Evolutionary conservation across 345 rosid species (phyloP), one percentile per base, ranked within the genome.

Genomic region (Gossypium bickii): DNA sequence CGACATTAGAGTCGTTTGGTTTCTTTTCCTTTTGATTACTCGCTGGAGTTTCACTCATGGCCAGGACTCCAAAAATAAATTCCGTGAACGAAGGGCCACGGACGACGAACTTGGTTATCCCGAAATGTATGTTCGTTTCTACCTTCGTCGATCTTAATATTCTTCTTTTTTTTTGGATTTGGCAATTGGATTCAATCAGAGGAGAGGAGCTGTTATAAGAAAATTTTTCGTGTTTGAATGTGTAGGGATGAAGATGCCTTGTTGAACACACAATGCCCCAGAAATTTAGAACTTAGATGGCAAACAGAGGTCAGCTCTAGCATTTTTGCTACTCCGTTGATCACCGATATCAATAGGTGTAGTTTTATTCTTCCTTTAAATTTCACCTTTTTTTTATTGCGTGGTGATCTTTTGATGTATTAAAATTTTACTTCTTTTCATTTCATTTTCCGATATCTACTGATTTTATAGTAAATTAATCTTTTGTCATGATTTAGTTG

Each of bases 291-390:
- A 89, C 90, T 96, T 24, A 87, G 99, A 83, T 96, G 99, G 99
- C 98, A 93, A 78, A 86, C 99, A 27, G 99, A 96, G 85, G 98
- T 93, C 78, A 92, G 98, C 83, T 93, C 98, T 74, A 93, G 99
- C 83, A 80, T 96, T 62, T 96, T 92, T 53, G 98, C 98, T 52
- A 82, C 93, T 56, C 99, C 99, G 2, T 83, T 93, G 83, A 90
- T 96, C 67, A 98, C 97, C 55, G 99, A 96, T 80, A 92, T 96
- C 80, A 96, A 93, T 84, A 88, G 97, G 99, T 90, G 66, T 12
- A 8, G 1, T 34, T 17, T 6, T 51, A 15, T 38, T 69, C 56
- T 47, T 53, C 52, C 70, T 12, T 58, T 5, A 9, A 2, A 44
- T n/a, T 22, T 73, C 5, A 9, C 25, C 0, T 49, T 49, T 44